Evolutionary conservation across 306 rosid genomes (phyloP).

Genomic region (Abrus pulchellus): DNA sequence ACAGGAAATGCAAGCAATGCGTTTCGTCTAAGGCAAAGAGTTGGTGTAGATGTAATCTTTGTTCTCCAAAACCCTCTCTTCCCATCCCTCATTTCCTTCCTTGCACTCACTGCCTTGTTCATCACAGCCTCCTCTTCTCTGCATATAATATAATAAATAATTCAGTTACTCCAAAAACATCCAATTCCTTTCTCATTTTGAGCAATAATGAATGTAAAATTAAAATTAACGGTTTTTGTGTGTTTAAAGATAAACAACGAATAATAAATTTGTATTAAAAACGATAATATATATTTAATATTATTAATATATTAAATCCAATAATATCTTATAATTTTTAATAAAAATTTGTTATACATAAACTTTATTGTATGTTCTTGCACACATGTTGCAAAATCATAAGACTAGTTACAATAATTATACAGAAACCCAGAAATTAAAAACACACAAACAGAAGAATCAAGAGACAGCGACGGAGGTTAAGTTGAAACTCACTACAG

Average conservation of each 20-base stretch:
- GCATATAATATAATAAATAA: conserved; percentile 40
- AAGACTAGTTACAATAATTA: not conserved
- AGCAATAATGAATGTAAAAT: not conserved
- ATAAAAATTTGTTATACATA: too few species aligned
- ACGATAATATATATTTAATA: too few species aligned
- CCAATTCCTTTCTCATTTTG: not conserved
- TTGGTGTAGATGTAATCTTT: conserved; percentile 78
- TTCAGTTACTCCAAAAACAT: not conserved
- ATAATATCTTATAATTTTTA: too few species aligned
- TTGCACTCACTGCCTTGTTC: conserved; percentile 53
- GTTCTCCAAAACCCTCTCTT: conserved; percentile 60
- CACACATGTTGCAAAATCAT: too few species aligned
- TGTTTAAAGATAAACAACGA: too few species aligned
- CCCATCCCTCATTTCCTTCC: conserved; percentile 53
- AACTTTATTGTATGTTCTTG: too few species aligned
- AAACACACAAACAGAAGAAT: not conserved
- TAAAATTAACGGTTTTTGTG: too few species aligned
- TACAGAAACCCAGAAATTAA: not conserved
- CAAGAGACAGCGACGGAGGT: not conserved
- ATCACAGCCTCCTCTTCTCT: conserved; percentile 59
- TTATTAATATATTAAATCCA: too few species aligned
- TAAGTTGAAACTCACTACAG: conserved; percentile 50
- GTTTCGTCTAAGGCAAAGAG: conserved; percentile 59
- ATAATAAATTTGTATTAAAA: too few species aligned
- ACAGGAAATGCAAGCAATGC: conserved; percentile 21